Conservation (phyloP, 2,329 filamentous ascomycete species). For the Purpureocillium lavendulum region DNA sequence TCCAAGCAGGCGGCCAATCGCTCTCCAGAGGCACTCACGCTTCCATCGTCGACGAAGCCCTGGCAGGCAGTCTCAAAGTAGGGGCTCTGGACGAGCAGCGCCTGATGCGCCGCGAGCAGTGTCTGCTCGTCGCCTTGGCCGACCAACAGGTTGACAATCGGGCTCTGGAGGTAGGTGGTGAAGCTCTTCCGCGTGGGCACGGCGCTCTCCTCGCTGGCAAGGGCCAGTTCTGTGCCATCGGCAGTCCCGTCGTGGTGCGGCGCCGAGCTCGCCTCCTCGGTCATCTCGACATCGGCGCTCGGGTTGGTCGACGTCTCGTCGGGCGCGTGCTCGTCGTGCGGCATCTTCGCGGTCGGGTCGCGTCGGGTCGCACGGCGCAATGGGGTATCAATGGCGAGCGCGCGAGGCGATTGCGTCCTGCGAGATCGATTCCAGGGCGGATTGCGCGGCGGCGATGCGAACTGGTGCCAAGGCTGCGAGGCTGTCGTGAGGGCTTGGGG, state of each 20-base stretch:
- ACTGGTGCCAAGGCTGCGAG: too few species aligned
- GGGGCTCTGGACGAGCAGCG: constrained; percentile 64
- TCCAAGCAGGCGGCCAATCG: not conserved
- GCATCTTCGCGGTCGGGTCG: not conserved
- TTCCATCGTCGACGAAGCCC: constrained; percentile 51
- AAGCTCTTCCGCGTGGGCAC: constrained; percentile 34
- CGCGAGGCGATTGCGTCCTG: too few species aligned
- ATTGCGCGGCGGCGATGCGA: too few species aligned
- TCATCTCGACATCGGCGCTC: constrained; percentile 30
- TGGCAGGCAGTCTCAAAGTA: constrained; percentile 60
- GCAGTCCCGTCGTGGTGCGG: constrained; percentile 21
- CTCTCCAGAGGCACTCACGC: constrained; percentile 35
- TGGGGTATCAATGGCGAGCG: too few species aligned
- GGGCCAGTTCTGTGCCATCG: constrained; percentile 25
- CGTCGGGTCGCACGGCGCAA: not conserved
- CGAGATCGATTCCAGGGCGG: too few species aligned
- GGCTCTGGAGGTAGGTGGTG: constrained; percentile 56
- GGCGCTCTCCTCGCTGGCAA: constrained; percentile 25
- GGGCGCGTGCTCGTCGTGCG: constrained; percentile 9
- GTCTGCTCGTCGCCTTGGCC: constrained; percentile 50
- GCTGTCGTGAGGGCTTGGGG: too few species aligned
- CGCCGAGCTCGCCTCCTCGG: constrained; percentile 19
- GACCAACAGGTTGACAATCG: constrained; percentile 60
- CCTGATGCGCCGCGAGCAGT: constrained; percentile 71
- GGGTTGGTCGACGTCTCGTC: constrained; percentile 15